phyloP scores from a whole-genome alignment of 2,329 filamentous ascomycete species.

The Dryadomyces quercus-mongolicae region DNA sequence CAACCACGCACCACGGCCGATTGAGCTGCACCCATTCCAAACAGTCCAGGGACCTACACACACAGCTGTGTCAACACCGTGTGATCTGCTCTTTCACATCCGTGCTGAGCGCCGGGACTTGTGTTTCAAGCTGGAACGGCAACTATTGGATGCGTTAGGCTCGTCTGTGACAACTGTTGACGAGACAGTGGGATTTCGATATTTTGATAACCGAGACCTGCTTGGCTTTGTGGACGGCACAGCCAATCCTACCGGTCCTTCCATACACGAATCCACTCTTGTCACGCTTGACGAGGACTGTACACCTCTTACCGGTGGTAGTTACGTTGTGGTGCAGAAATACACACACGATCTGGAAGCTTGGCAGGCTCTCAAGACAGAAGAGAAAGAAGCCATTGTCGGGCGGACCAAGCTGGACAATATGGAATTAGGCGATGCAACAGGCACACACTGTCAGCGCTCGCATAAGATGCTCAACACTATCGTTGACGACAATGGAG shows the following conservation, averaged over 20 bases:
- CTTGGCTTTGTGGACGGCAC: slow-evolving; percentile 50
- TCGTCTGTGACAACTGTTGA: slow-evolving; percentile 35
- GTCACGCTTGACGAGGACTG: slow-evolving; percentile 21
- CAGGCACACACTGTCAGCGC: slow-evolving; percentile 24
- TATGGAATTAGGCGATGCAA: slow-evolving; percentile 37
- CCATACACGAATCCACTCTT: slow-evolving; percentile 28
- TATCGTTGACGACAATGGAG: slow-evolving; percentile 31
- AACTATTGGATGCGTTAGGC: slow-evolving; percentile 36
- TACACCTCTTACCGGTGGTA: slow-evolving; percentile 30
- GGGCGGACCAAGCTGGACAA: slow-evolving; percentile 47
- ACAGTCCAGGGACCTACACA: slow-evolving; percentile 33
- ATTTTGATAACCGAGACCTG: slow-evolving; percentile 46
- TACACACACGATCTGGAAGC: slow-evolving; percentile 38
- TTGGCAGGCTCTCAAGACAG: slow-evolving; percentile 33
- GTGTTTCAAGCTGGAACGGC: slow-evolving; percentile 46
- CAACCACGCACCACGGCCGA: slow-evolving; percentile 25
- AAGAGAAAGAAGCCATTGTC: slow-evolving; percentile 43
- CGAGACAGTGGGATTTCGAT: slow-evolving; percentile 43
- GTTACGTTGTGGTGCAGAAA: slow-evolving; percentile 48
- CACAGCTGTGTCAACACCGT: slow-evolving; percentile 40
- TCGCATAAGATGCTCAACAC: slow-evolving; percentile 44
- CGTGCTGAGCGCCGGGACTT: slow-evolving; percentile 42
- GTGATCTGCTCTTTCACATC: slow-evolving; percentile 47
- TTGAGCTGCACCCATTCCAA: slow-evolving; percentile 38
- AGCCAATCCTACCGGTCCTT: slow-evolving; percentile 39